Base-by-base conservation (phyloP, 2,329 filamentous ascomycete genomes). In the Aspergillus glaucus region DNA sequence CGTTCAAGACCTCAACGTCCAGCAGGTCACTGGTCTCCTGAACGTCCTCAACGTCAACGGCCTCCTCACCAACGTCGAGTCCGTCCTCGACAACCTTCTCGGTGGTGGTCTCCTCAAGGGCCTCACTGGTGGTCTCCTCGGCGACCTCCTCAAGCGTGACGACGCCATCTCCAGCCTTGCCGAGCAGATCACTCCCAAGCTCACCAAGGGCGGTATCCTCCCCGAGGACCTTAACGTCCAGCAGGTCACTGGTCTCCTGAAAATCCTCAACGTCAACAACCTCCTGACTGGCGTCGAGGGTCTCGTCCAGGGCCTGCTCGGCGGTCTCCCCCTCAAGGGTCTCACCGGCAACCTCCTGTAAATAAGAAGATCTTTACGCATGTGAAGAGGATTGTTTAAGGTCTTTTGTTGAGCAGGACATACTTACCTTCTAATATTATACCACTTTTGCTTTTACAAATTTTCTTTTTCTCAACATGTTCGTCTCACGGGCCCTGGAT, bases 121-220 rank as follows among this genome's bases (percentile, higher is more conserved):
- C 41, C 43, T 54, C 8, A 53, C 51, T 43, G 54, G 52, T 24
- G 51, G 57, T 62, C 61, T 37, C 39, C 39, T 22, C 14, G 39
- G 36, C 8, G 36, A 6, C 3, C 1, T 39, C 36, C 36, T 41
- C 17, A 24, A 24, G 22, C 41, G 41, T 43, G 41, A 43, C 14
- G 51, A 50, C 10, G 49, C 55, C 34, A 51, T 57, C 19, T 52
- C 50, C 41, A 44, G 6, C 34, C 60, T 57, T 17, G 54, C 52
- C n/a, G n/a, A n/a, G n/a, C 4, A 42, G 8, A 15, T 47, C 26
- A 24, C 22, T n/a, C 44, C 44, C 15, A 6, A 39, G 44, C 30
- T 37, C 10, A 17, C 10, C 22, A 1, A 8, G n/a, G 22, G 15
- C 7, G 24, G 19, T 14, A 43, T 26, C 41, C 41, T 43, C 21